phyloP scores from a whole-genome alignment of 768 basidiomycete genomes.

The Naganishia vishniacii region DNA sequence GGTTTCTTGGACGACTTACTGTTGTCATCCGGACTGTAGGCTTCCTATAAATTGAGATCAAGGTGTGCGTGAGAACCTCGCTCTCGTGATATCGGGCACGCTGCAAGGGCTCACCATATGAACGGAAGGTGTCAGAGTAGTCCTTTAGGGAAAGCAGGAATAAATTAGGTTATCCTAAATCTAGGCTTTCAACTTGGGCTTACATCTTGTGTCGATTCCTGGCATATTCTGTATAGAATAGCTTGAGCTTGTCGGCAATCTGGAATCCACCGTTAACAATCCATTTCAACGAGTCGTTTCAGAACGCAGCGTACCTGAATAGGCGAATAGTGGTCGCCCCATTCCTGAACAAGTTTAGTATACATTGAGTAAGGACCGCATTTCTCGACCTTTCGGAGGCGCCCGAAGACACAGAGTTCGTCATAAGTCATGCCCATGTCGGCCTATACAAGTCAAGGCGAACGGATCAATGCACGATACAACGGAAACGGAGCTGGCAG shows the following conservation, averaged over 20 bases:
- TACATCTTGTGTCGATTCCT: slow-evolving; percentile 97
- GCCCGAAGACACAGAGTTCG: slow-evolving; percentile 86
- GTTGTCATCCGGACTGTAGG: slow-evolving; percentile 94
- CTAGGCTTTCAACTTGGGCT: slow-evolving; percentile 46
- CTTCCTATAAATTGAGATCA: slow-evolving; percentile 70
- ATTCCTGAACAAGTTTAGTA: slow-evolving; percentile 87
- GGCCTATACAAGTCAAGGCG: slow-evolving; percentile 53
- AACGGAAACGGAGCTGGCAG: slow-evolving; percentile 2
- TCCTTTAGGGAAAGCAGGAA: slow-evolving; percentile 32
- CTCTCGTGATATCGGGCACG: not conserved
- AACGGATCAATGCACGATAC: slow-evolving; percentile 7
- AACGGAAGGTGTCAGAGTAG: slow-evolving; percentile 41
- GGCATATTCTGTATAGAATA: slow-evolving; percentile 94
- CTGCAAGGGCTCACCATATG: slow-evolving; percentile 36
- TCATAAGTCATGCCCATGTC: slow-evolving; percentile 99
- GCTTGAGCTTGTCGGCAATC: slow-evolving; percentile 96
- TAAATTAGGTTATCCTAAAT: too few species aligned
- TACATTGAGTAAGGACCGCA: slow-evolving; percentile 97
- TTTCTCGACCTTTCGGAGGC: slow-evolving; percentile 91
- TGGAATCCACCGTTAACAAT: slow-evolving; percentile 40
- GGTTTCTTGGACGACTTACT: slow-evolving; percentile 54
- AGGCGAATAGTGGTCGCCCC: slow-evolving; percentile 81
- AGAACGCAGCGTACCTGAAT: slow-evolving; percentile 57
- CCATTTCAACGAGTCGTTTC: not conserved
- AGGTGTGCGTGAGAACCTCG: not conserved